Evolutionary conservation across 2,329 filamentous ascomycete species (phyloP).

Genomic region (Knoxdaviesia capensis): DNA sequence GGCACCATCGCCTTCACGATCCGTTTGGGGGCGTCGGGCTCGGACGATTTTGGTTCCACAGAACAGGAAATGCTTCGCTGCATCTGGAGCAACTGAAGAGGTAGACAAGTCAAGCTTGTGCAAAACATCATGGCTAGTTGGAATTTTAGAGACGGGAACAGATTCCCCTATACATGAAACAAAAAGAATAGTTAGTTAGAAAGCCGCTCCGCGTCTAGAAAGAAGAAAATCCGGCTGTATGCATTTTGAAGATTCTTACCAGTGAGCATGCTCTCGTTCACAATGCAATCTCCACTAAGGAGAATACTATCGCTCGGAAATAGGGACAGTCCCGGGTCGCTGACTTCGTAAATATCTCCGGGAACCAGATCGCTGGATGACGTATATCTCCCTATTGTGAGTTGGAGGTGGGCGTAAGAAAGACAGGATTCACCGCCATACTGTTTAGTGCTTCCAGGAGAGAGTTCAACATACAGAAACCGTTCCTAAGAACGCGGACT

Average conservation of each 20-base stretch:
- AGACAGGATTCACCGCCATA: too few relatives aligned
- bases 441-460: too few relatives aligned
- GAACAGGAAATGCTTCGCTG: slow-evolving; percentile 80
- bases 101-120: slow-evolving; percentile 56
- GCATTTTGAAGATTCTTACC: slow-evolving; percentile 9
- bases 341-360: slow-evolving; percentile 91
- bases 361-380: slow-evolving; percentile 78
- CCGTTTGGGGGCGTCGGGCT: slow-evolving; percentile 70
- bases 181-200: neutral
- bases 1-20: slow-evolving; percentile 69
- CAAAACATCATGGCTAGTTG: slow-evolving; percentile 65
- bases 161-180: slow-evolving; percentile 45
- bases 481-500: slow-evolving; percentile 77
- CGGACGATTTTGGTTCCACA: slow-evolving; percentile 91
- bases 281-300: slow-evolving; percentile 86
- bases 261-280: slow-evolving; percentile 98
- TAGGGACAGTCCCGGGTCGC: slow-evolving; percentile 71
- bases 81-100: slow-evolving; percentile 61
- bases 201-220: neutral
- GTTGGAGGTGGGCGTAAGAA: slow-evolving; percentile 3
- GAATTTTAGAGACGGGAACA: slow-evolving; percentile 84
- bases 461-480: slow-evolving; percentile 52
- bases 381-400: slow-evolving; percentile 51
- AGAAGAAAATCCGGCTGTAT: neutral
- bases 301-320: slow-evolving; percentile 86